A percentile compares a stretch with the other conserved stretches of the same genome.
These are phyloP conservation scores for Austroboletus novae-zelandiae DNA, from an alignment of 1,284 basidiomycete species.

Conservation along the genomic window DNA sequence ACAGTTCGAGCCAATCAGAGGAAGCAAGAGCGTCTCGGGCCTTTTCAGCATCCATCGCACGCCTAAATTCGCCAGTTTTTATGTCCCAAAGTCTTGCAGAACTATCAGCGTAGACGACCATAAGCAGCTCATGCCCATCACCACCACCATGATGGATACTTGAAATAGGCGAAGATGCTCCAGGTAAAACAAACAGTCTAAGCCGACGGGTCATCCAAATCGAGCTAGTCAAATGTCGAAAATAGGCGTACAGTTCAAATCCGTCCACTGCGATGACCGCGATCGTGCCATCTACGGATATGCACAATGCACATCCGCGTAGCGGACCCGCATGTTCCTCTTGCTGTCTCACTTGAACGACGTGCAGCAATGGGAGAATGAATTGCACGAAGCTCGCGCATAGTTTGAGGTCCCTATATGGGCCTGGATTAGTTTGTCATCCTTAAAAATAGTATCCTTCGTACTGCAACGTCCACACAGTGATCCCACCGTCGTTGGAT, in stretches of 20 bases:
- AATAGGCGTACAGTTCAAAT: constrained; percentile 64
- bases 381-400: constrained; percentile 72
- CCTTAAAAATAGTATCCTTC: constrained; percentile 2
- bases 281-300: constrained; percentile 79
- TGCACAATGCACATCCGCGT: constrained; percentile 69
- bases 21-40: constrained; percentile 71
- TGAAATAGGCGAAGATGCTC: constrained; percentile 63
- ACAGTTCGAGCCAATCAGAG: constrained; percentile 74
- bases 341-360: constrained; percentile 53
- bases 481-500: constrained; percentile 70
- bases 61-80: constrained; percentile 80
- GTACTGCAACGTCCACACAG: constrained; percentile 66
- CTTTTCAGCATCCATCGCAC: constrained; percentile 77
- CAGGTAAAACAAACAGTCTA: constrained; percentile 79
- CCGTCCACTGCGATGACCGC: constrained; percentile 77
- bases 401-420: constrained; percentile 55
- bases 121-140: constrained; percentile 54
- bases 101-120: constrained; percentile 76
- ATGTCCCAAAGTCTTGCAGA: constrained; percentile 88
- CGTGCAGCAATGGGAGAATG: constrained; percentile 55
- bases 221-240: background rate
- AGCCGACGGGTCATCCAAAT: background rate
- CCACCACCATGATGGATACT: constrained; percentile 62
- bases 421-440: constrained; percentile 18
- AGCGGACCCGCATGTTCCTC: constrained; percentile 60